Conservation (phyloP, 257 asterid species). For the Solanum sejunctum region DNA sequence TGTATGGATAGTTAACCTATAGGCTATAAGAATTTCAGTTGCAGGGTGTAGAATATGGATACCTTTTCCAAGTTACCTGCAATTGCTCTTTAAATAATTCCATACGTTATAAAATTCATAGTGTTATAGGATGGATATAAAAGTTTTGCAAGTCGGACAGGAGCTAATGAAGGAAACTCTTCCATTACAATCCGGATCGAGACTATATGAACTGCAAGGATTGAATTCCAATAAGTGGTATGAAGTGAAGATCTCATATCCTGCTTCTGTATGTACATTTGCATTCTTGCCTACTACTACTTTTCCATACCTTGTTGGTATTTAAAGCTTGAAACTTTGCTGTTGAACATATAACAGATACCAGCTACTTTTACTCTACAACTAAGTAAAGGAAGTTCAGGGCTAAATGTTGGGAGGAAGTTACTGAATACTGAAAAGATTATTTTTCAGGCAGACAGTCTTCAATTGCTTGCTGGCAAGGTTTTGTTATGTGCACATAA, state of each 20-base stretch:
- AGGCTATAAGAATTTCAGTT: not conserved
- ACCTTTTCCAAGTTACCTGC: not conserved
- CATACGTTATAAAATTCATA: not conserved
- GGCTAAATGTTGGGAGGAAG: constrained; percentile 46
- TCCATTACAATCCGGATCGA: constrained; percentile 43
- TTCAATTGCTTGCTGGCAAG: constrained; percentile 21
- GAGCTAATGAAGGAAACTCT: constrained; percentile 53
- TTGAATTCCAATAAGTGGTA: constrained; percentile 57
- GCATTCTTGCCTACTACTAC: not conserved
- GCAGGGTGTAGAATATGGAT: not conserved
- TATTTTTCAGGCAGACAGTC: constrained; percentile 44
- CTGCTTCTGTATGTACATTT: constrained; percentile 72
- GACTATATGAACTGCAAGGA: constrained; percentile 58
- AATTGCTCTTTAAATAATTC: not conserved
- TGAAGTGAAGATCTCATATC: constrained; percentile 94
- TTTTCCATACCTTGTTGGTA: not conserved
- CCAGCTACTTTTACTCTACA: constrained; percentile 68
- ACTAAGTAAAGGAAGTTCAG: constrained; percentile 39
- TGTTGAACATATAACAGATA: constrained; percentile 37
- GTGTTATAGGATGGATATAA: constrained; percentile 24
- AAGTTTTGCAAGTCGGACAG: constrained; percentile 40
- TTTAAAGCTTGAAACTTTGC: constrained; percentile 1
- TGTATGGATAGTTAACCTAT: not conserved
- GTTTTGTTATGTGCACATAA: constrained; percentile 7
- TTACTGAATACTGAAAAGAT: constrained; percentile 80